phyloP scores from a whole-genome alignment of 805 yeast species.

The Helenozyma baotianmanensis region DNA sequence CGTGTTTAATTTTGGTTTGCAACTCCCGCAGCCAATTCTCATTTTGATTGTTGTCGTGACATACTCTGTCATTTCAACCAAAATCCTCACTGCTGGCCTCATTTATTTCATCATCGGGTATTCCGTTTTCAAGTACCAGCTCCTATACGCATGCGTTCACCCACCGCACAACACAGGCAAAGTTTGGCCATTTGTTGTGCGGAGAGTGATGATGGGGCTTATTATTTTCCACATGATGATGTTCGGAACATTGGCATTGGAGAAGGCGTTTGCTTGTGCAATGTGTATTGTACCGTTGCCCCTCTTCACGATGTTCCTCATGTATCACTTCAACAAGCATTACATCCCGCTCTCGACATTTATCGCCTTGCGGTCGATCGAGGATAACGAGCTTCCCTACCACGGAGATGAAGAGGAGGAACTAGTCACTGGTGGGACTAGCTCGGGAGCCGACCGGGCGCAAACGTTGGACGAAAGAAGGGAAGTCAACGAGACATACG shows the following conservation, averaged over 20 bases:
- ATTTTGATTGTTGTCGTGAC: constrained; percentile 80
- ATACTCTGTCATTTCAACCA: constrained; percentile 86
- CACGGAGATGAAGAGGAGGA: constrained; percentile 21
- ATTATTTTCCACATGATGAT: constrained; percentile 84
- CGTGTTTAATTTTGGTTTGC: constrained; percentile 85
- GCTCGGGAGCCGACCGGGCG: constrained; percentile 12
- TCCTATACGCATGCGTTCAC: constrained; percentile 86
- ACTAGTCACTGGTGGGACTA: constrained; percentile 2
- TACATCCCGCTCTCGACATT: constrained; percentile 77
- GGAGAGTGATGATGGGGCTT: constrained; percentile 78
- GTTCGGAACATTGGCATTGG: constrained; percentile 84
- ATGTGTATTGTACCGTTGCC: constrained; percentile 74
- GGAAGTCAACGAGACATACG: constrained; percentile 66
- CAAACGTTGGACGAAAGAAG: constrained; percentile 75
- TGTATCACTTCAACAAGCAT: constrained; percentile 78
- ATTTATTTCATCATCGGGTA: constrained; percentile 81
- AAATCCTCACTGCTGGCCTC: constrained; percentile 78
- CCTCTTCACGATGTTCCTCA: constrained; percentile 54
- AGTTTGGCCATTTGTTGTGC: constrained; percentile 88
- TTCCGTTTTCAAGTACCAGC: constrained; percentile 85
- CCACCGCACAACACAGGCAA: constrained; percentile 96
- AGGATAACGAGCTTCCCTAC: constrained; percentile 35
- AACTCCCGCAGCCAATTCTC: constrained; percentile 86
- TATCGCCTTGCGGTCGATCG: constrained; percentile 81
- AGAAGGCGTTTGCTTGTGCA: constrained; percentile 74